These are phyloP conservation scores for Acacia melanoxylon DNA, from an alignment of 306 rosid genomes.

Conservation along the genomic window DNA sequence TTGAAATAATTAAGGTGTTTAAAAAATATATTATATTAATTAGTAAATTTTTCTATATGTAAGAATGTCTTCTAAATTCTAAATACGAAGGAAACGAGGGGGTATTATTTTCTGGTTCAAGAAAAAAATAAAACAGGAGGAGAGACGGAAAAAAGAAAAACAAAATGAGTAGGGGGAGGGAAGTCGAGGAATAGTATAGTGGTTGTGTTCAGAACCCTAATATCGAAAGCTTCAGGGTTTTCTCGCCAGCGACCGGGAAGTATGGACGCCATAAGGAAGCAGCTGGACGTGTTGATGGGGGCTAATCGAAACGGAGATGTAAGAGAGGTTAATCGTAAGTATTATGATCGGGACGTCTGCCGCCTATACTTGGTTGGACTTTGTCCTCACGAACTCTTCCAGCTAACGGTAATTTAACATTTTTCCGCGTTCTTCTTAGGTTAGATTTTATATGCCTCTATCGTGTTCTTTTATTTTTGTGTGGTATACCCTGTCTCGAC, in stretches of 20 bases:
- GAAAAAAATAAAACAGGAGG: neutral
- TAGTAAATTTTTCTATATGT: no score
- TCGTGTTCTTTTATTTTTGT: neutral
- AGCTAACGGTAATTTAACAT: slow-evolving; percentile 68
- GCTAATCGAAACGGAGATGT: slow-evolving; percentile 99
- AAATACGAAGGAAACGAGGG: no score
- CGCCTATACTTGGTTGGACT: slow-evolving; percentile 96
- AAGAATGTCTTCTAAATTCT: no score
- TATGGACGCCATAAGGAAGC: slow-evolving; percentile 97
- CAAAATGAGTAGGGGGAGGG: neutral
- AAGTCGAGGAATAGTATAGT: neutral
- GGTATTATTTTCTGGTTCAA: neutral
- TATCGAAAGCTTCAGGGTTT: neutral
- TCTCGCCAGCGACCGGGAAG: neutral
- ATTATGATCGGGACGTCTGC: slow-evolving; percentile 94
- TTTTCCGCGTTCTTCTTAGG: neutral
- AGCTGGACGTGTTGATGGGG: slow-evolving; percentile 97
- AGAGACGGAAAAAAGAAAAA: neutral
- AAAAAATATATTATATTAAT: no score
- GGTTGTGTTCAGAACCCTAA: slow-evolving; percentile 21
- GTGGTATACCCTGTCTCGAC: neutral
- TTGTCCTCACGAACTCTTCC: slow-evolving; percentile 98
- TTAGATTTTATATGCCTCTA: neutral
- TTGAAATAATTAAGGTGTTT: no score
- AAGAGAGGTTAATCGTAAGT: slow-evolving; percentile 93